phyloP scores from a whole-genome alignment of 371 early-diverging fungal species.

The Mortierella polycephala region DNA sequence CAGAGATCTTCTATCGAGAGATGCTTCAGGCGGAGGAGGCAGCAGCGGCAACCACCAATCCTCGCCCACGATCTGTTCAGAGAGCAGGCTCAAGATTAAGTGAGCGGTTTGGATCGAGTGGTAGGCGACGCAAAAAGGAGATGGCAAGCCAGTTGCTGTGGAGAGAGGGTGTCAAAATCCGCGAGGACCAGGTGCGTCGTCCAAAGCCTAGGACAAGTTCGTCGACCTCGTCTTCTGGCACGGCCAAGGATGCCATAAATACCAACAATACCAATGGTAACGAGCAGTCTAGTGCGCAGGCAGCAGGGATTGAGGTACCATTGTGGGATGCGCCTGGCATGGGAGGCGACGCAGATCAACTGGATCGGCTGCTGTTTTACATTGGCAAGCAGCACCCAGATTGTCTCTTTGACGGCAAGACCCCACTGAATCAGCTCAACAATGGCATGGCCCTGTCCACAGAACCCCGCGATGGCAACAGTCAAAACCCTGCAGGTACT shows the following conservation, averaged over 20 bases:
- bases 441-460: conserved; percentile 48
- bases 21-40: conserved; percentile 25
- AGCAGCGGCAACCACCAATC: background rate
- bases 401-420: conserved; percentile 63
- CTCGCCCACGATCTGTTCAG: conserved; percentile 22
- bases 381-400: conserved; percentile 75
- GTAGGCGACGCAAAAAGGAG: conserved; percentile 34
- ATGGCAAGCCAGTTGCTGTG: conserved; percentile 49
- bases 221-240: background rate
- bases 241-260: background rate
- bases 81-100: conserved; percentile 30
- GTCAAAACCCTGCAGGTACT: conserved; percentile 17
- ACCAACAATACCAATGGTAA: too few species aligned
- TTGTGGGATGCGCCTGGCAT: conserved; percentile 26
- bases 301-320: conserved; percentile 16
- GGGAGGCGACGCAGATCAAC: conserved; percentile 25
- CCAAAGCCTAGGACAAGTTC: background rate
- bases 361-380: conserved; percentile 46
- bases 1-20: conserved; percentile 68
- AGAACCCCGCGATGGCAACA: conserved; percentile 4
- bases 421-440: conserved; percentile 62
- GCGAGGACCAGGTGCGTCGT: conserved; percentile 20
- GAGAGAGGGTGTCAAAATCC: conserved; percentile 38
- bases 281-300: background rate
- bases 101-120: conserved; percentile 31